These are phyloP conservation scores for Paspalum vaginatum DNA, from an alignment of 176 grass and related monocot species.

Conservation along the genomic window DNA sequence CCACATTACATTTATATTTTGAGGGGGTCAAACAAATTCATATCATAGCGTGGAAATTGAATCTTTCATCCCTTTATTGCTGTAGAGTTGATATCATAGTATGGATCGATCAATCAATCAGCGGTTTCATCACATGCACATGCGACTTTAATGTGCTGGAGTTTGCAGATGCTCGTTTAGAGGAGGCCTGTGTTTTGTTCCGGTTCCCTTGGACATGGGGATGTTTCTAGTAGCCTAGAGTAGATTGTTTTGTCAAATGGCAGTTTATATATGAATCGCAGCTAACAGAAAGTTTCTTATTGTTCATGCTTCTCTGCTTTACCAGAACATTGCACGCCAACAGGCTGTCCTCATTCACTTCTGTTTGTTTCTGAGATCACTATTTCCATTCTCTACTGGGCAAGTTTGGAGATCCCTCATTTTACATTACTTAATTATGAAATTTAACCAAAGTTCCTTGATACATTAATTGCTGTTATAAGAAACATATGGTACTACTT, in stretches of 20 bases:
- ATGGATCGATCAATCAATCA: neutral
- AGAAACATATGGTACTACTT: too few relatives aligned
- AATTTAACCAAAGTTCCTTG: too few relatives aligned
- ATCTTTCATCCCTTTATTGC: neutral
- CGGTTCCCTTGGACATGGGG: neutral
- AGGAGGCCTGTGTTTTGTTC: neutral
- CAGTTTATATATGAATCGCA: too few relatives aligned
- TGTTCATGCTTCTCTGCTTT: too few relatives aligned
- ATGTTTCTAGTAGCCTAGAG: neutral
- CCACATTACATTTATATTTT: neutral
- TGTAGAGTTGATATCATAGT: neutral
- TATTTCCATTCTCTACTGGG: too few relatives aligned
- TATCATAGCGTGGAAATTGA: neutral
- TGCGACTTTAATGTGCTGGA: slow-evolving; percentile 23
- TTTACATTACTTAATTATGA: too few relatives aligned
- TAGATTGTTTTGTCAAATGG: neutral
- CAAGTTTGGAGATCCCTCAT: too few relatives aligned
- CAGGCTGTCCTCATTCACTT: too few relatives aligned
- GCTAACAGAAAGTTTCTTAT: too few relatives aligned
- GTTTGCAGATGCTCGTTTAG: neutral
- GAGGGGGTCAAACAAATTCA: neutral
- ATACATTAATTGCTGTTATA: too few relatives aligned
- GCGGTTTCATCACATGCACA: neutral
- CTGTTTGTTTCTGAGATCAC: too few relatives aligned
- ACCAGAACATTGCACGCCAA: too few relatives aligned